Conservation (phyloP, 2,329 filamentous ascomycete species). For the Hypoxylon sp. region DNA sequence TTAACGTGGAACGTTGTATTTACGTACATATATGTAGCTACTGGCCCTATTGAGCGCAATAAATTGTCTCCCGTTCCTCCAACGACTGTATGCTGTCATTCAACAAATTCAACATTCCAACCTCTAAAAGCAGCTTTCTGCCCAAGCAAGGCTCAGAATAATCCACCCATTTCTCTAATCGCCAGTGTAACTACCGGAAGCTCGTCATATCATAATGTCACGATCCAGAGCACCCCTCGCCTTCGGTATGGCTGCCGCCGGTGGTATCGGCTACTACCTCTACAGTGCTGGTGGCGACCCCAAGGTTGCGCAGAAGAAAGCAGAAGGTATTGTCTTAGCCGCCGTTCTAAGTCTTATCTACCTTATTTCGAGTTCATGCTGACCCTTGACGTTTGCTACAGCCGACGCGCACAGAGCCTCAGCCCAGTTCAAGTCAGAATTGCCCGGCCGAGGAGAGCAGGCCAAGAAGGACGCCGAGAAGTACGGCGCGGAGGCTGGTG, state of each 20-base stretch:
- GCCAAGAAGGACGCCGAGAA: slow-evolving; percentile 71
- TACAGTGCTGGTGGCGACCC: slow-evolving; percentile 85
- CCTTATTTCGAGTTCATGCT: neutral
- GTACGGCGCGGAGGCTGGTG: slow-evolving; percentile 66
- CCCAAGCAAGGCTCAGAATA: slow-evolving; percentile 7
- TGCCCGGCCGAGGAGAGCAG: slow-evolving; percentile 69
- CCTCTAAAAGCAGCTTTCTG: neutral
- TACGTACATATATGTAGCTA: neutral
- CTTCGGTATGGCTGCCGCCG: slow-evolving; percentile 69
- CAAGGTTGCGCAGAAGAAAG: slow-evolving; percentile 83
- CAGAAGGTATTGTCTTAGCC: slow-evolving; percentile 69
- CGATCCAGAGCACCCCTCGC: slow-evolving; percentile 48
- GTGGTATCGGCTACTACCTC: slow-evolving; percentile 86
- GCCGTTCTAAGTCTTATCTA: neutral
- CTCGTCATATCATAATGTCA: slow-evolving; percentile 26
- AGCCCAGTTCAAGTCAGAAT: slow-evolving; percentile 69
- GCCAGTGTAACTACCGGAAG: neutral
- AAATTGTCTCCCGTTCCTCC: slow-evolving; percentile 19
- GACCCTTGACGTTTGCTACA: slow-evolving; percentile 48
- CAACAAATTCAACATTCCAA: slow-evolving; percentile 23
- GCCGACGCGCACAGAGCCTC: slow-evolving; percentile 79
- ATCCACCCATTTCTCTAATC: slow-evolving; percentile 1
- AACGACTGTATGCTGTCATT: slow-evolving; percentile 4
- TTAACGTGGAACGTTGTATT: neutral
- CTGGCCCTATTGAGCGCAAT: slow-evolving; percentile 2